Percentiles rank a stretch among this genome's conserved stretches.
Conservation (phyloP, 192 early-diverging fungal genomes). For the Chytriomyces confervae region DNA sequence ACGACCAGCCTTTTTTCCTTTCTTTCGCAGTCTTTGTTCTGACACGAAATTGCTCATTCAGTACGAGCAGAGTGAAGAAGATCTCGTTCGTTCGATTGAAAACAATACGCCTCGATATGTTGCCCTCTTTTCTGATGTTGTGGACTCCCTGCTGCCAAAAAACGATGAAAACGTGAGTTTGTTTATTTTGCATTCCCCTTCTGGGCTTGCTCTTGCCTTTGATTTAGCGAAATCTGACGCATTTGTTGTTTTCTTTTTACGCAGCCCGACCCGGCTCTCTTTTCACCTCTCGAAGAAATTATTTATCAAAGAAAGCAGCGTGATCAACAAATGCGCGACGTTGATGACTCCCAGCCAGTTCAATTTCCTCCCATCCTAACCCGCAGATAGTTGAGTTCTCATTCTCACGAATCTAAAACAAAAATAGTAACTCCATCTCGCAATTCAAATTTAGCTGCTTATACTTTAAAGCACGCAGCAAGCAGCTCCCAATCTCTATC, state of each 20-base stretch:
- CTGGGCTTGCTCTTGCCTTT: background rate
- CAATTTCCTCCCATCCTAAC: slow-evolving; percentile 82
- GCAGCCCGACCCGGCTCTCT: slow-evolving; percentile 56
- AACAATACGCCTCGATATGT: slow-evolving; percentile 88
- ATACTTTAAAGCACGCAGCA: slow-evolving; percentile 77
- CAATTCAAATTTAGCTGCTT: slow-evolving; percentile 63
- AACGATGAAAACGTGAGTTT: slow-evolving; percentile 39
- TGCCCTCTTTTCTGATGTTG: slow-evolving; percentile 75
- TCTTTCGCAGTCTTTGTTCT: background rate
- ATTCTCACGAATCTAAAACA: background rate
- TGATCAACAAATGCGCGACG: slow-evolving; percentile 36
- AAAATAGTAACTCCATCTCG: background rate
- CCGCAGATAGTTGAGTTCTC: slow-evolving; percentile 78
- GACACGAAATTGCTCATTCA: slow-evolving; percentile 16
- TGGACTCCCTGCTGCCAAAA: slow-evolving; percentile 69
- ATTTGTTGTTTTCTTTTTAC: background rate
- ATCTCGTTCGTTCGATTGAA: slow-evolving; percentile 67
- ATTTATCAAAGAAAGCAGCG: slow-evolving; percentile 80
- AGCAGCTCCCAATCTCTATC: slow-evolving; percentile 72
- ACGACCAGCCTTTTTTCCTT: background rate
- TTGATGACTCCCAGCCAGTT: slow-evolving; percentile 35
- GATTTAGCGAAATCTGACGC: background rate
- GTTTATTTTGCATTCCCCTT: slow-evolving; percentile 3
- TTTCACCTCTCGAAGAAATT: slow-evolving; percentile 88
- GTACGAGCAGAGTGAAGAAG: slow-evolving; percentile 45